Evolutionary conservation across 2,329 filamentous ascomycete species (phyloP), one percentile per base, ranked within the genome.

Genomic region (Hypoxylon sp.): DNA sequence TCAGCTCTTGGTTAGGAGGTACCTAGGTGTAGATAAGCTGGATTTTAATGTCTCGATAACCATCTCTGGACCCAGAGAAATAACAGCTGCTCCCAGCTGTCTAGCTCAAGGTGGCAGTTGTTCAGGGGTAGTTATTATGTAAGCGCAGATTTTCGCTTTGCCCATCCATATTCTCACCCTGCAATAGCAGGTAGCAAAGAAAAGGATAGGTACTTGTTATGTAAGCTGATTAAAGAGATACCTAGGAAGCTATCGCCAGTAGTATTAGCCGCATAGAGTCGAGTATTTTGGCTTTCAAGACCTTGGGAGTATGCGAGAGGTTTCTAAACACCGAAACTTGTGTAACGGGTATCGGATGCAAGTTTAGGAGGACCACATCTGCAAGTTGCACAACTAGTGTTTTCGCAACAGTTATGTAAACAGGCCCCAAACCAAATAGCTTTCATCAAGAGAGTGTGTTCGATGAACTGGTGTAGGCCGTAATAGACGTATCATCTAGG

Each of bases 61-160:
- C 19, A 24, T 17, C 17, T n/a, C 13, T 22, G 19, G 19, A 22
- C 3, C 3, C 5, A 13, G 6, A 24, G 14, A 5, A 22, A 1
- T 5, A n/a, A 22, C n/a, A 9, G 14, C 6, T 33, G 37, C 4
- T 8, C 2, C 2, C 53, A 46, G 39, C 33, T 54, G 51, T 13
- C 3, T 1, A 5, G 14, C 5, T 2, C 1, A 31, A 6, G 5
- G 1, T 33, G 11, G 1, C 53, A 46, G 53, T n/a, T 39, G 53
- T 35, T 57, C 53, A 57, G 39, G 53, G 37, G 37, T n/a, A 29
- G 3, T 19, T 9, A 31, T 31, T 31, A 31, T 6, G 29, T 31
- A 31, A 31, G 29, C 29, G 8, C 29, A 9, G 6, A 22, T 3
- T 22, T 22, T 22, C 19, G 19, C 19, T 22, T 22, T 22, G 19